Evolutionary conservation across 148 eudicot genomes (phyloP), one percentile per base, ranked within the genome.

Genomic region (Chenopodium suecicum): DNA sequence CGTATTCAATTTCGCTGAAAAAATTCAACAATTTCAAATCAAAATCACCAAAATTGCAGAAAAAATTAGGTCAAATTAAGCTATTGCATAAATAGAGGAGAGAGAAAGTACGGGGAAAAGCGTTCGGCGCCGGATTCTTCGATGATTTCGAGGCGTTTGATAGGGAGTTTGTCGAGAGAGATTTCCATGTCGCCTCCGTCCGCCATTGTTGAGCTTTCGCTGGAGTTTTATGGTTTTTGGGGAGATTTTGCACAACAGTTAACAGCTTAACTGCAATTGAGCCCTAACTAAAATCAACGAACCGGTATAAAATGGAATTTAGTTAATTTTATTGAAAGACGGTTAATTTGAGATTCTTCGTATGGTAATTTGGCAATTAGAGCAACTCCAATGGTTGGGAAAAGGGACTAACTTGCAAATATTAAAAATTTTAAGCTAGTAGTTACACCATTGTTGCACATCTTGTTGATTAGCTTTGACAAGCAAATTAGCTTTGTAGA

Each of bases 111-210:
- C 98, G 91, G 80, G 48, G 98, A 93, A 70, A 94, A 96, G 73
- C 85, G 91, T 83, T 96, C 99, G 68, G 82, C 63, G 79, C 99
- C 99, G 60, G 90, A 85, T 82, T 95, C 99, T 89, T 95, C 99
- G 56, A 95, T 88, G 75, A 80, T 71, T 6, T 93, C 95, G 16
- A 92, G 76, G 58, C 99, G 95, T 84, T 92, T 95, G 82, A 94
- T 88, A 1, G 98, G 99, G 65, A 95, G 99, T 86, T 93, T 95
- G 76, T 95, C 99, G 32, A 96, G 79, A 3, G 99, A 96, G 31
- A 96, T 88, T 56, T 84, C 87, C 72, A 92, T 37, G 76, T 89
- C 79, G 31, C 79, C 89, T 27, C 62, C 83, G 23, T 89, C 92
- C 91, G 88, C 94, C 83, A 85, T 86, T 80, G 37, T 70, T 69